phyloP scores from a whole-genome alignment of 257 asterid species.

The Capsicum rhomboideum region DNA sequence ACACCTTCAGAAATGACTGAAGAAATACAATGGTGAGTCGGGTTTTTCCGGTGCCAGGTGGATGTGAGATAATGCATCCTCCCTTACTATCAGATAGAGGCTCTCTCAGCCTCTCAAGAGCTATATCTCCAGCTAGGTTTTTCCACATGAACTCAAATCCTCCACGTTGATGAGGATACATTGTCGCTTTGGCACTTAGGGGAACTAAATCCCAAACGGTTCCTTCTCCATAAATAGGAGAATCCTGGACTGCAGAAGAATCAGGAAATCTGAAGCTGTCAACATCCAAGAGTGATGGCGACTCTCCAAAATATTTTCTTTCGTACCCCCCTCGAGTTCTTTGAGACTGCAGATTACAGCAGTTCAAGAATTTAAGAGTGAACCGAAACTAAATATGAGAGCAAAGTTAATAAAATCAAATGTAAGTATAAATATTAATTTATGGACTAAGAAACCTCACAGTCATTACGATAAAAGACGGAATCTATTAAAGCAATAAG shows the following conservation, averaged over 20 bases:
- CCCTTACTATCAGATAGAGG: slow-evolving; percentile 22
- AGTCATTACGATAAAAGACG: too few species aligned
- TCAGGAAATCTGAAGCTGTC: slow-evolving; percentile 8
- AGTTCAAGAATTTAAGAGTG: background rate
- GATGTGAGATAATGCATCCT: slow-evolving; percentile 80
- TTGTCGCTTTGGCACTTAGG: slow-evolving; percentile 3
- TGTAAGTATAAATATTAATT: too few species aligned
- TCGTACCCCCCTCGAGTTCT: slow-evolving; percentile 8
- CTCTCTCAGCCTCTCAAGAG: slow-evolving; percentile 24
- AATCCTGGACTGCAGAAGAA: background rate
- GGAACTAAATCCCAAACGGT: slow-evolving; percentile 54
- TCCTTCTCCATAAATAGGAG: slow-evolving; percentile 8
- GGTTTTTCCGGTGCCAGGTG: slow-evolving; percentile 86
- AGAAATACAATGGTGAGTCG: slow-evolving; percentile 54
- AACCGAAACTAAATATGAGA: too few species aligned
- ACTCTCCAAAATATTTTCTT: background rate
- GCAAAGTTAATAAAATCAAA: too few species aligned
- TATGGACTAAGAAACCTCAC: too few species aligned
- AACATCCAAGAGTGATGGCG: background rate
- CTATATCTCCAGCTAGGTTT: slow-evolving; percentile 51
- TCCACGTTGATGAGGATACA: slow-evolving; percentile 59
- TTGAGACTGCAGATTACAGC: slow-evolving; percentile 8
- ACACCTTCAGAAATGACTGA: slow-evolving; percentile 39
- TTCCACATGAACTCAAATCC: slow-evolving; percentile 62
- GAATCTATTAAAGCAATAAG: too few species aligned